Conservation (phyloP, 345 rosid species). For the Clarkia xantiana region DNA sequence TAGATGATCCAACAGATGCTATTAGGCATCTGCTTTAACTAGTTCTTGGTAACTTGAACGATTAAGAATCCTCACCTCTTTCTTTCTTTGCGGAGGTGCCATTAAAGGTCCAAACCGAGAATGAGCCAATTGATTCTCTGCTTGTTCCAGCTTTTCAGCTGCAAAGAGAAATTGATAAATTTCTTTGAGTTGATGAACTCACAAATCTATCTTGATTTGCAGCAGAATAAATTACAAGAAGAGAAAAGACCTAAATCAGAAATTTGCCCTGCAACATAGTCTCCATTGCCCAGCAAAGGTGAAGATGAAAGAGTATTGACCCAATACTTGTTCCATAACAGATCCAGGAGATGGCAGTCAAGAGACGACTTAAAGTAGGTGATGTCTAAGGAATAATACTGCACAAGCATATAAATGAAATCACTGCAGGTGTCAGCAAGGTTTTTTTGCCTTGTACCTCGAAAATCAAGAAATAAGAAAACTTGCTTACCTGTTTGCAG, state of each 20-base stretch:
- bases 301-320: slow-evolving; percentile 96
- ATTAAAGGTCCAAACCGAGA: slow-evolving; percentile 62
- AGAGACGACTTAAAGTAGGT: slow-evolving; percentile 95
- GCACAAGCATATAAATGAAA: slow-evolving; percentile 14
- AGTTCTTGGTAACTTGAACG: not conserved
- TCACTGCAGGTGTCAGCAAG: not conserved
- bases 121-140: slow-evolving; percentile 84
- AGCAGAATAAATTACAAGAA: not conserved
- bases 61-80: slow-evolving; percentile 48
- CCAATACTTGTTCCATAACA: slow-evolving; percentile 98
- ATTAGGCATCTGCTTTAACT: no score
- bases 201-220: not conserved
- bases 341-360: slow-evolving; percentile 90
- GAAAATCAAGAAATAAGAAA: not conserved
- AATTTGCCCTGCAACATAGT: slow-evolving; percentile 96
- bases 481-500: slow-evolving; percentile 93
- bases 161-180: slow-evolving; percentile 10
- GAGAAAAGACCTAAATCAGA: slow-evolving; percentile 72
- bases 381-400: slow-evolving; percentile 91
- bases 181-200: not conserved
- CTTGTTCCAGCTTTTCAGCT: slow-evolving; percentile 99
- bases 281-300: slow-evolving; percentile 92
- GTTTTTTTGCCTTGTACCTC: not conserved
- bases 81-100: slow-evolving; percentile 58
- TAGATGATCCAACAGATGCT: no score